Percentiles rank a stretch among this genome's conserved stretches.
phyloP scores from a whole-genome alignment of 2,329 filamentous ascomycete species.

The Fusarium keratoplasticum region DNA sequence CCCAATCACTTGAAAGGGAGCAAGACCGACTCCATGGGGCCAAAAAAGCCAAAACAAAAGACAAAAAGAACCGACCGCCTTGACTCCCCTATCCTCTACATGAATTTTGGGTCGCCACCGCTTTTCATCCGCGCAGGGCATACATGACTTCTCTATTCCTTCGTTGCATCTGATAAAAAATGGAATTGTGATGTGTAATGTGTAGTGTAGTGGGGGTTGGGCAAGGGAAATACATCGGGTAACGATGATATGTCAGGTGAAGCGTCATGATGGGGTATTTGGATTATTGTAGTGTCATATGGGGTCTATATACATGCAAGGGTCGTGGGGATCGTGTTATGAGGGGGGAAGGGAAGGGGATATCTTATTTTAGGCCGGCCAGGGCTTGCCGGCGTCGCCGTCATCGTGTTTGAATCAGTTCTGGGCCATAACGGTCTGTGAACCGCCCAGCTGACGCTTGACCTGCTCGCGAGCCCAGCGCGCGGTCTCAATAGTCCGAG shows the following conservation, averaged over 20 bases:
- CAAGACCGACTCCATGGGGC: conserved; percentile 40
- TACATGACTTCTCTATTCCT: conserved; percentile 59
- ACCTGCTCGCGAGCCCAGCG: conserved; percentile 98
- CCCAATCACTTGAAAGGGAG: conserved; percentile 53
- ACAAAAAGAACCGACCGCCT: conserved; percentile 49
- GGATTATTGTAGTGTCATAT: conserved; percentile 53
- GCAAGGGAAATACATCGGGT: conserved; percentile 40
- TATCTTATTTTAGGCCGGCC: conserved; percentile 22
- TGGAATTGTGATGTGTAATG: conserved; percentile 42
- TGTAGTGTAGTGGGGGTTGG: conserved; percentile 35
- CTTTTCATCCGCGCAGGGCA: conserved; percentile 50
- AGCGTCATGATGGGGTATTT: conserved; percentile 53
- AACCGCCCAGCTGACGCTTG: conserved; percentile 82
- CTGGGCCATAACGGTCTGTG: conserved; percentile 63
- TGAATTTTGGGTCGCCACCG: conserved; percentile 54
- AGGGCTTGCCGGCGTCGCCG: conserved; percentile 1
- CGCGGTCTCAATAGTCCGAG: conserved; percentile 91
- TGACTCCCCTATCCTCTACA: conserved; percentile 56
- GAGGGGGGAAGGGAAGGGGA: conserved; percentile 35
- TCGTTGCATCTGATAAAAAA: conserved; percentile 47
- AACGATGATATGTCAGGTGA: conserved; percentile 45
- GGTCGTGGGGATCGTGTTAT: conserved; percentile 53
- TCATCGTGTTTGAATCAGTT: conserved; percentile 47
- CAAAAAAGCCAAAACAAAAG: conserved; percentile 38
- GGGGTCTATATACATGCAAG: conserved; percentile 55